Percentiles rank a stretch among this genome's conserved stretches.
These are phyloP conservation scores for Oenanthe javanica DNA, from an alignment of 140 eudicot genomes.

Conservation along the genomic window DNA sequence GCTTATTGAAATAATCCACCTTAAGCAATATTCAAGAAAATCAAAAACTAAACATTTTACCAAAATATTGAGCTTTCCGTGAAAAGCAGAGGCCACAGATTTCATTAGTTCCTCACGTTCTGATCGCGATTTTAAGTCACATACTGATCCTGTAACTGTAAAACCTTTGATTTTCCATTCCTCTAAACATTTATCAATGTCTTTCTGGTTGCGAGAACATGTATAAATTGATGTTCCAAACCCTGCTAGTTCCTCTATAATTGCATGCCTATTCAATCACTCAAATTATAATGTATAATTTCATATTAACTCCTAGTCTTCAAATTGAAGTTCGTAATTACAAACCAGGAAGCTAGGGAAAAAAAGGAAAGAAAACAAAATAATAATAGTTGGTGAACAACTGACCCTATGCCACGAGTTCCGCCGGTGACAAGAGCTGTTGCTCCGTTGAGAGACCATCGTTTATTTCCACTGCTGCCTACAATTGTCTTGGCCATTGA, in stretches of 20 bases:
- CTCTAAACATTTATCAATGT: slow-evolving; percentile 20
- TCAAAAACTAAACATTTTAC: slow-evolving; percentile 1
- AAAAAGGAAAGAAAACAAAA: not conserved
- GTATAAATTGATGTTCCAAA: slow-evolving; percentile 24
- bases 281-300: not conserved
- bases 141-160: slow-evolving; percentile 6
- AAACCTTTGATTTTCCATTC: slow-evolving; percentile 32
- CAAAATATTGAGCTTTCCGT: slow-evolving; percentile 27
- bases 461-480: slow-evolving; percentile 10
- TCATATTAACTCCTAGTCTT: not conserved
- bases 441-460: slow-evolving; percentile 36
- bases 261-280: slow-evolving; percentile 17
- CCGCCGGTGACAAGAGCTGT: slow-evolving; percentile 46
- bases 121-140: slow-evolving; percentile 9
- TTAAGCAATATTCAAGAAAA: not conserved
- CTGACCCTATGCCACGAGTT: slow-evolving; percentile 38
- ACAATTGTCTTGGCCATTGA: not conserved
- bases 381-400: not conserved
- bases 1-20: not conserved
- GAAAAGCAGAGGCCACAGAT: slow-evolving; percentile 15
- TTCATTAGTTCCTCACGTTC: slow-evolving; percentile 26
- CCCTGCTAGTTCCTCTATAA: slow-evolving; percentile 28
- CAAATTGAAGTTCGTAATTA: not conserved
- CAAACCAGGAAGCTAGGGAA: not conserved
- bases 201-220: slow-evolving; percentile 23